phyloP scores from a whole-genome alignment of 140 eudicot genomes.

The Senecio squalidus region DNA sequence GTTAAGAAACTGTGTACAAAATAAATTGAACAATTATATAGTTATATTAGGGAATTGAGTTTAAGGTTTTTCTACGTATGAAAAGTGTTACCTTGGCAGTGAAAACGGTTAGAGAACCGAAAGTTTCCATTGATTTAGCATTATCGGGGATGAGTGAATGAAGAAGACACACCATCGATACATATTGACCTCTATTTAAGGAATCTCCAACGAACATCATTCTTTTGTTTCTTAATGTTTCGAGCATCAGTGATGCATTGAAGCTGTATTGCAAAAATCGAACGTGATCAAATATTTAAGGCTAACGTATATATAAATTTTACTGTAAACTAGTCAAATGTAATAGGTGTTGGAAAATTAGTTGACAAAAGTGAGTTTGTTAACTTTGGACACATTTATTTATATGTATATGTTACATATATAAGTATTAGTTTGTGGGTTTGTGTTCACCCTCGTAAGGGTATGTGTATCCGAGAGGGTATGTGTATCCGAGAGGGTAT shows the following conservation, averaged over 20 bases:
- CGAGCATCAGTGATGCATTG: constrained; percentile 80
- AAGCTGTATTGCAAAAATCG: constrained; percentile 35
- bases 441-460: too few relatives aligned
- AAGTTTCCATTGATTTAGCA: constrained; percentile 63
- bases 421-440: too few relatives aligned
- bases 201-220: constrained; percentile 95
- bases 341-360: not conserved
- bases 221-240: constrained; percentile 66
- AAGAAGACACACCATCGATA: constrained; percentile 82
- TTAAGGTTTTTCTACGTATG: not conserved
- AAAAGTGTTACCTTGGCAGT: constrained; percentile 49
- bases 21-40: not conserved
- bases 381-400: too few relatives aligned
- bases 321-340: not conserved
- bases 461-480: too few relatives aligned
- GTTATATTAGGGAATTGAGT: not conserved
- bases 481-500: too few relatives aligned
- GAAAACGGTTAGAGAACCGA: constrained; percentile 56
- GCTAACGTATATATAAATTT: not conserved
- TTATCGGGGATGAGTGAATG: constrained; percentile 59
- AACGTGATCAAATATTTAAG: not conserved
- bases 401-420: not conserved
- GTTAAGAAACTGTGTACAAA: not conserved
- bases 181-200: constrained; percentile 73
- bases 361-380: too few relatives aligned